A percentile compares a stretch with the other conserved stretches of the same genome.
Evolutionary conservation across 2,329 filamentous ascomycete species (phyloP).

Genomic region (Cladosporium sphaerospermum): DNA sequence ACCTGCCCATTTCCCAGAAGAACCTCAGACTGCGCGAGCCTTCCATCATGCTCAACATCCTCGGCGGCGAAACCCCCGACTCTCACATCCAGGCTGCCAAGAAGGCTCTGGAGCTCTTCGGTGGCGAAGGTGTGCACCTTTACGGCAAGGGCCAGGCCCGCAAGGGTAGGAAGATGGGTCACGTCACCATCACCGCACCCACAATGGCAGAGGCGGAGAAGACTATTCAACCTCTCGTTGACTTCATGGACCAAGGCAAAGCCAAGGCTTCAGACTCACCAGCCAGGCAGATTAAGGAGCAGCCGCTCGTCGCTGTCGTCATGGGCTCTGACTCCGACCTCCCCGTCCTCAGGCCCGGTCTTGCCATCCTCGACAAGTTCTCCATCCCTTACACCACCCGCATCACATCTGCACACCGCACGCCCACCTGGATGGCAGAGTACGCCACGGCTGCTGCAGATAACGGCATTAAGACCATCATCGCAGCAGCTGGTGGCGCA

Average conservation of each 20-base stretch:
- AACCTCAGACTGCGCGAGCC: conserved; percentile 53
- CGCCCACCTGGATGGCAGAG: conserved; percentile 42
- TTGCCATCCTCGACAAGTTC: conserved; percentile 63
- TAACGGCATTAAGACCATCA: conserved; percentile 40
- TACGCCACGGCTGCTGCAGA: conserved; percentile 37
- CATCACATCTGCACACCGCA: conserved; percentile 67
- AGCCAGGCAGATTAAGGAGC: conserved; percentile 28
- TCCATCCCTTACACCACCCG: conserved; percentile 64
- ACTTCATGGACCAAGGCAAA: conserved; percentile 50
- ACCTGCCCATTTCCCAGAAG: conserved; percentile 49
- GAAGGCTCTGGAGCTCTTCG: conserved; percentile 43
- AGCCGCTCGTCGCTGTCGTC: conserved; percentile 65
- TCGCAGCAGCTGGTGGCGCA: conserved; percentile 44
- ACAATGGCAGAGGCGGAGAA: conserved; percentile 62
- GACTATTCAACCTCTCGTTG: conserved; percentile 63
- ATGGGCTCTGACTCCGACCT: conserved; percentile 82
- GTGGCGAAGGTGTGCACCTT: conserved; percentile 55
- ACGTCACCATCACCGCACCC: conserved; percentile 73
- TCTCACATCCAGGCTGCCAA: conserved; percentile 56
- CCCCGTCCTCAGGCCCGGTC: conserved; percentile 57
- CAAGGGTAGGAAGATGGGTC: conserved; percentile 88
- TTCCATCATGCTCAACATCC: conserved; percentile 74
- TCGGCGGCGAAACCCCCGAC: conserved; percentile 60
- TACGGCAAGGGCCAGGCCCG: conserved; percentile 85
- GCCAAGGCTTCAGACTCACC: conserved; percentile 43